Conservation (phyloP, 2,329 filamentous ascomycete genomes). For the Fonsecaea monophora region DNA sequence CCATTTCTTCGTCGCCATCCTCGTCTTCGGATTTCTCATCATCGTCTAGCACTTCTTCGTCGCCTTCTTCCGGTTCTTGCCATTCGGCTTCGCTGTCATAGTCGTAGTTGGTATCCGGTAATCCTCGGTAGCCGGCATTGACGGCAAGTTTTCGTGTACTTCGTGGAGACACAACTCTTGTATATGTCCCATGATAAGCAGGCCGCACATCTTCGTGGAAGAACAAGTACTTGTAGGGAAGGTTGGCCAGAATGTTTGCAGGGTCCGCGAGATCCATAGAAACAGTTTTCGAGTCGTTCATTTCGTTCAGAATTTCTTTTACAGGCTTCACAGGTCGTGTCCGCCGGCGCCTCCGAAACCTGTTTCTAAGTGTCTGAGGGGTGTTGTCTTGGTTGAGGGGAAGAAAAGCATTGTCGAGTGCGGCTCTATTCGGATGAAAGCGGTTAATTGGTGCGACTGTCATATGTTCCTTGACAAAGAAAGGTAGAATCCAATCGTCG, state of each 20-base stretch:
- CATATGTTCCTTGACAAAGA: slow-evolving; percentile 77
- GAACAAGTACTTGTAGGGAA: slow-evolving; percentile 64
- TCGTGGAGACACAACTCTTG: slow-evolving; percentile 52
- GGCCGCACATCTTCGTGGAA: slow-evolving; percentile 69
- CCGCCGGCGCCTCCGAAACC: slow-evolving; percentile 25
- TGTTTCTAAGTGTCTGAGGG: slow-evolving; percentile 21
- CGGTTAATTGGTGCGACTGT: slow-evolving; percentile 65
- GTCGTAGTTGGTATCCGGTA: slow-evolving; percentile 66
- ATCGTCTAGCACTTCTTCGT: slow-evolving; percentile 70
- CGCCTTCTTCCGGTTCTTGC: slow-evolving; percentile 74
- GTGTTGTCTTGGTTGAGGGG: slow-evolving; percentile 21
- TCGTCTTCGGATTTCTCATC: slow-evolving; percentile 67
- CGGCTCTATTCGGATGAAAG: slow-evolving; percentile 23
- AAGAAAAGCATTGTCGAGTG: slow-evolving; percentile 11
- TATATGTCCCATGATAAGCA: slow-evolving; percentile 68
- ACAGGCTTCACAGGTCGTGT: slow-evolving; percentile 53
- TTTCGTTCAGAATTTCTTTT: slow-evolving; percentile 65
- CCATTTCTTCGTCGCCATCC: slow-evolving; percentile 82
- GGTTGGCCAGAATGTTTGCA: slow-evolving; percentile 19
- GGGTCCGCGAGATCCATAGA: slow-evolving; percentile 44
- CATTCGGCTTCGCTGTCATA: slow-evolving; percentile 72
- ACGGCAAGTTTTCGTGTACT: slow-evolving; percentile 57
- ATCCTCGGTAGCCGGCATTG: slow-evolving; percentile 59
- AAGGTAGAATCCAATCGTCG: slow-evolving; percentile 76
- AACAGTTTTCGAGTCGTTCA: slow-evolving; percentile 55